Conservation (phyloP, 2,329 filamentous ascomycete species). For the Fusarium nisikadoi region DNA sequence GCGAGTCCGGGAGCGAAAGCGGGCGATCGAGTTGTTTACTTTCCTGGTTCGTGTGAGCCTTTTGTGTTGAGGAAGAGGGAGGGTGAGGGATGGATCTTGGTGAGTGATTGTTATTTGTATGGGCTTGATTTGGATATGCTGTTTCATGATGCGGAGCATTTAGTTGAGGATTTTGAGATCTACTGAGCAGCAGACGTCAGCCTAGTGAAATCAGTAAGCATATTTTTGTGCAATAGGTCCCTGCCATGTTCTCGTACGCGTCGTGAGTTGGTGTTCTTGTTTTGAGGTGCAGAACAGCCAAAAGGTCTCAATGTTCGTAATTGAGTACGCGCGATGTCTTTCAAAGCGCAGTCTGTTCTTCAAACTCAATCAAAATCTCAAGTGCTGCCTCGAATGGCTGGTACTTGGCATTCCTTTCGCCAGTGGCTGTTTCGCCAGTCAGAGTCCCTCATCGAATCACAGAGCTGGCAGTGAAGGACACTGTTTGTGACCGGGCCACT, state of each 20-base stretch:
- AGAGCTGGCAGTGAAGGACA: accelerated
- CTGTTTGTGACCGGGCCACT: accelerated
- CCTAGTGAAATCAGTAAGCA: too few relatives aligned
- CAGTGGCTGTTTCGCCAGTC: too few relatives aligned
- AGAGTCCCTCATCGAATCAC: not conserved
- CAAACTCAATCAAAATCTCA: accelerated
- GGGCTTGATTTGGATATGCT: not conserved
- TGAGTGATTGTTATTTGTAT: slow-evolving; percentile 18
- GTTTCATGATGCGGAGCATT: slow-evolving; percentile 5
- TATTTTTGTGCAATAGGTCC: too few relatives aligned
- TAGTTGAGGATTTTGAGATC: slow-evolving; percentile 5
- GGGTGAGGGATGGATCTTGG: not conserved
- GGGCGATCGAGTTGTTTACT: not conserved
- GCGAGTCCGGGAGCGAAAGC: not conserved
- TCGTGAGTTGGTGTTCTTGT: not conserved
- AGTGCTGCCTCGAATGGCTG: too few relatives aligned
- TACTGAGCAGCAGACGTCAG: not conserved
- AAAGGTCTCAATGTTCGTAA: accelerated
- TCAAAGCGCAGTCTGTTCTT: accelerated
- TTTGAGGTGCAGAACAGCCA: not conserved
- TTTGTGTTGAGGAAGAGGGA: not conserved
- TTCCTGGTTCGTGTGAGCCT: not conserved
- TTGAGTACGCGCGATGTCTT: accelerated
- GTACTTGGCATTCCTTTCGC: not conserved
- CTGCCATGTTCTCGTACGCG: too few relatives aligned